Base-by-base conservation (phyloP, 176 grass and related monocot genomes). In the Olyra latifolia region DNA sequence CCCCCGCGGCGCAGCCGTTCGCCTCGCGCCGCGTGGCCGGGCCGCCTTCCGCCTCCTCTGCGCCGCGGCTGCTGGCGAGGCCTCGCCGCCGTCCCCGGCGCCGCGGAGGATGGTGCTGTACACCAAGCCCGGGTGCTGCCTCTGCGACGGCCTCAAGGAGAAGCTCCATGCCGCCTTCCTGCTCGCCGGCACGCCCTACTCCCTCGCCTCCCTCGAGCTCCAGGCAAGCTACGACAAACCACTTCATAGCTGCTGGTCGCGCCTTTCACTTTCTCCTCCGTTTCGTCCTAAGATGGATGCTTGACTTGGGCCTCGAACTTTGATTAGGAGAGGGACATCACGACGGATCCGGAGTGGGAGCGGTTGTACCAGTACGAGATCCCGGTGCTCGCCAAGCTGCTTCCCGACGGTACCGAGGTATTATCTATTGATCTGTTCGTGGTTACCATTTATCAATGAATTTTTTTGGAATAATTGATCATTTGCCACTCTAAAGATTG, bases 91-190 rank as follows among this genome's bases (percentile, higher is more conserved):
- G 69, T 35, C 69, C 25, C 4, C 69, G 4, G 45, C 22, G 52
- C 80, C 59, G 74, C 78, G 86, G 86, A 91, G 67, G 71, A 81
- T 98, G 32, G 90, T 91, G 12, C 75, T 98, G 8, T 98, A 95
- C 79, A 79, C 81, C 27, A 98, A 98, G 86, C 90, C 92, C 9
- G 92, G 90, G 12, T 95, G 96, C 80, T 99, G 96, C 84, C 96
- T 95, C 88, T 99, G 92, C 66, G 92, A 95, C 47, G 90, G 92
- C 7, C 83, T 99, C 15, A 95, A 99, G 81, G 96, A 95, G 84
- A 99, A 99, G 82, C 92, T 99, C 41, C 61, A 80, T 62, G 90
- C 89, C 30, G 86, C 92, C 20, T 49, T 92, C 42, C 86, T 91
- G 22, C 88, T 95, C 30, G 86, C 66, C 29, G 90, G 90, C 62